Evolutionary conservation across 2,329 filamentous ascomycete genomes (phyloP), one percentile per base, ranked within the genome.

Genomic region (Neofusicoccum sp.): DNA sequence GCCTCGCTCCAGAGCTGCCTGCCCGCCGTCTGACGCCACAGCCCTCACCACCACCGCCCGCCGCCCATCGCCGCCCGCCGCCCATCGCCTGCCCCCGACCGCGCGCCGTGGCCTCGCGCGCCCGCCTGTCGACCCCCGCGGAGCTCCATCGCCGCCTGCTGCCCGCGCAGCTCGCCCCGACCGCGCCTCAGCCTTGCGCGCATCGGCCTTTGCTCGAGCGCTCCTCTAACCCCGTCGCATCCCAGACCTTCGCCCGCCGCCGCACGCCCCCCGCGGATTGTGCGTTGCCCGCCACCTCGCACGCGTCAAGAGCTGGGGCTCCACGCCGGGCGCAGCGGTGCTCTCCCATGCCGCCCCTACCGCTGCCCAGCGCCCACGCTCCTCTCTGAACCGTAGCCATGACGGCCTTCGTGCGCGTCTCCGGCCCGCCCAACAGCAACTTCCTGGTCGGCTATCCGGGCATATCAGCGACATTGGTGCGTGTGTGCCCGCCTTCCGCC

Each of bases 361-460:
- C 34, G 61, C 61, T 63, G 61, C 49, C 61, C 61, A 63, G 50
- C 61, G 61, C 61, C 61, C 61, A 44, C 44, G 54, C 52, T 63
- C 43, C 33, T 50, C 39, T 47, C 22, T 49, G 44, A 56, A 58
- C 52, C 61, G 45, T 44, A 59, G 66, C 67, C 73, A 78, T 78
- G 75, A 85, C 89, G 78, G 90, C 91, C 76, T 91, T 91, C 79
- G 95, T 99, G 82, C 90, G 95, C 85, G 93, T 99, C 80, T 96
- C 93, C 70, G 95, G 95, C 76, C 93, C 93, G 76, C 93, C 95
- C 71, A 99, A 99, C 81, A 95, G 92, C 80, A 95, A 91, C 80
- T 97, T 97, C 76, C 85, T 98, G 68, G 92, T 98, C 70, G 95
- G 95, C 71, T 99, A 98, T 78, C 95, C 95, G 62, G 95, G 95